Conservation (phyloP, 176 grass and related monocot species). For the Ensete glaucum region DNA sequence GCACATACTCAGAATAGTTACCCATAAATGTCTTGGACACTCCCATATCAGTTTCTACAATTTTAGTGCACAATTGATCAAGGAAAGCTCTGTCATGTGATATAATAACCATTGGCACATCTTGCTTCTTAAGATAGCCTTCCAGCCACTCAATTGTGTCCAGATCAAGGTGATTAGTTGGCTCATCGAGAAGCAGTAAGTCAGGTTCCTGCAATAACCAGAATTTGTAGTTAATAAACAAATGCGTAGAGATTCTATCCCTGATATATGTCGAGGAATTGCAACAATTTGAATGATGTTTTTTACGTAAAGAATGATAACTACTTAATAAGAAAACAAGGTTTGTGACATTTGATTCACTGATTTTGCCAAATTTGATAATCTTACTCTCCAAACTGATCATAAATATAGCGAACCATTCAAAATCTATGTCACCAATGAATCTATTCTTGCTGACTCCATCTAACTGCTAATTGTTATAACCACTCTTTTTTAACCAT, state of each 20-base stretch:
- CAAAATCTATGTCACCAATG: too few relatives aligned
- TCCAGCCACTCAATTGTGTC: conserved; percentile 97
- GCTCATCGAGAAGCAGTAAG: conserved; percentile 87
- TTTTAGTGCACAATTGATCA: conserved; percentile 83
- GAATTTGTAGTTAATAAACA: neutral
- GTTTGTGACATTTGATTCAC: too few relatives aligned
- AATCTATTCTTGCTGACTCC: too few relatives aligned
- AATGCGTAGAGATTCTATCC: neutral
- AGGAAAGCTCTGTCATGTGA: conserved; percentile 96
- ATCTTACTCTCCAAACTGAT: too few relatives aligned
- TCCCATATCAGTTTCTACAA: conserved; percentile 91
- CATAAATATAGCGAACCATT: too few relatives aligned
- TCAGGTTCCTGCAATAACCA: conserved; percentile 70
- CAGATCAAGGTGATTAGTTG: conserved; percentile 92
- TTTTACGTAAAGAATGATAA: too few relatives aligned
- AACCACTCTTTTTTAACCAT: too few relatives aligned
- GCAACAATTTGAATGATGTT: neutral
- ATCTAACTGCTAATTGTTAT: too few relatives aligned
- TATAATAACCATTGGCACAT: conserved; percentile 96
- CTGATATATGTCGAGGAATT: neutral
- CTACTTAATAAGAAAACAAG: too few relatives aligned
- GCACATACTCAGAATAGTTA: conserved; percentile 83
- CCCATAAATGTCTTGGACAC: conserved; percentile 84
- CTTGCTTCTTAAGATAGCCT: conserved; percentile 68
- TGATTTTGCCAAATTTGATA: too few relatives aligned